Evolutionary conservation across 352 stramenopile species (phyloP).

Genomic region (Thraustochytrium sp.): DNA sequence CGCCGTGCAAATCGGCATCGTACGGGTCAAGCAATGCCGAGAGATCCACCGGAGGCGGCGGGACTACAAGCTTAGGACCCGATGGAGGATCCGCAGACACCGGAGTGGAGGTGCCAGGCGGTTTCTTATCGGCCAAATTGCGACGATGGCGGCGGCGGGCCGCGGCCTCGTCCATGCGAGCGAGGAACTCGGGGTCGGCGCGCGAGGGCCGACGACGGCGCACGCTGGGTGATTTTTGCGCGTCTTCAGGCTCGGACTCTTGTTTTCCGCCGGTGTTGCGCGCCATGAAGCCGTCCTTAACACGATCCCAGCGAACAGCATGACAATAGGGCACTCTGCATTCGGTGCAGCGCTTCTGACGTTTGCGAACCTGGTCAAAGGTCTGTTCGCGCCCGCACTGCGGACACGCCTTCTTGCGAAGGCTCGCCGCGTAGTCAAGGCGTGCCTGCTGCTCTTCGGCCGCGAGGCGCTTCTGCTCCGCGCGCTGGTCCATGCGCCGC

Average conservation of each 20-base stretch:
- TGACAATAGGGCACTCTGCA: not conserved
- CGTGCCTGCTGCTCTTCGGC: not conserved
- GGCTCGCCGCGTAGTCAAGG: slow-evolving; percentile 12
- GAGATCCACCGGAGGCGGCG: too few relatives aligned
- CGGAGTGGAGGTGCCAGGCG: too few relatives aligned
- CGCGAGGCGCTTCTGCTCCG: not conserved
- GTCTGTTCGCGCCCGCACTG: not conserved
- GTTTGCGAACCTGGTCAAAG: slow-evolving; percentile 29
- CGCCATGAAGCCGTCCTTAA: slow-evolving; percentile 21
- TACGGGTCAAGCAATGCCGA: too few relatives aligned
- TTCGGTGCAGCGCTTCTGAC: slow-evolving; percentile 13
- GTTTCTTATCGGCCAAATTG: not conserved
- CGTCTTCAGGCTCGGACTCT: not conserved
- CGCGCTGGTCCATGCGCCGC: slow-evolving; percentile 6
- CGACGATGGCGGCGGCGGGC: not conserved
- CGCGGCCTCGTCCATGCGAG: not conserved
- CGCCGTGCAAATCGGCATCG: too few relatives aligned
- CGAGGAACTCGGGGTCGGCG: not conserved
- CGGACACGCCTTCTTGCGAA: slow-evolving; percentile 5
- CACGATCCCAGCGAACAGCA: not conserved
- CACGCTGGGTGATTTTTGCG: not conserved
- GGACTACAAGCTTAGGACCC: too few relatives aligned
- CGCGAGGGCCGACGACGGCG: not conserved
- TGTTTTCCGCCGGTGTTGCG: not conserved
- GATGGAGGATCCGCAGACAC: too few relatives aligned